These are phyloP conservation scores for Syzygium aromaticum DNA, from an alignment of 345 rosid species.

Conservation along the genomic window DNA sequence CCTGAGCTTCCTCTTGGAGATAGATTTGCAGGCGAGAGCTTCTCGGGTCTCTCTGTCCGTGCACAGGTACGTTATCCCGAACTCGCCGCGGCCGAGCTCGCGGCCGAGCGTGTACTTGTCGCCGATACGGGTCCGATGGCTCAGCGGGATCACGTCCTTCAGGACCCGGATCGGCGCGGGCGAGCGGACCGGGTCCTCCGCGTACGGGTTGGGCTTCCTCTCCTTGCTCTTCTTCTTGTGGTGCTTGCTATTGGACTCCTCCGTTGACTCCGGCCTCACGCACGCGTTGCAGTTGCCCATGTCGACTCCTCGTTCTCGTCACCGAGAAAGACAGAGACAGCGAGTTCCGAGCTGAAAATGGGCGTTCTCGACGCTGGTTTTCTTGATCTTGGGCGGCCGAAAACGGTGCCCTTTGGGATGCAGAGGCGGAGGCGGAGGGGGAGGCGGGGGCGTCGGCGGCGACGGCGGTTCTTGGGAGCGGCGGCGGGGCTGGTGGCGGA, in stretches of 20 bases:
- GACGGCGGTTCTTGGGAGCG: background rate
- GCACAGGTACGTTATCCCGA: conserved; percentile 88
- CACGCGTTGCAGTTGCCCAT: conserved; percentile 98
- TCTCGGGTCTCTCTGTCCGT: conserved; percentile 72
- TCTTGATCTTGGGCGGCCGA: background rate
- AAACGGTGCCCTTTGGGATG: background rate
- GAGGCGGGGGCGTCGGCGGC: background rate
- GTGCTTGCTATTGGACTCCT: conserved; percentile 9
- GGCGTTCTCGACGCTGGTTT: background rate
- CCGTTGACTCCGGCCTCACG: conserved; percentile 36
- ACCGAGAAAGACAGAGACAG: background rate
- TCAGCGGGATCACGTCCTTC: conserved; percentile 53
- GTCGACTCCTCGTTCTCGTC: background rate
- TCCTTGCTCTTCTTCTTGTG: conserved; percentile 31
- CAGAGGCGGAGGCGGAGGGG: background rate
- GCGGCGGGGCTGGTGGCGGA: background rate
- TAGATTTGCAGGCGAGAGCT: conserved; percentile 81
- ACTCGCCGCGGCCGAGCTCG: conserved; percentile 91
- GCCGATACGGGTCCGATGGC: conserved; percentile 58
- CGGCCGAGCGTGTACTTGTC: conserved; percentile 84
- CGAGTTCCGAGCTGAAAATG: background rate
- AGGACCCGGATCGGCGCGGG: conserved; percentile 60
- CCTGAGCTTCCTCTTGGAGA: conserved; percentile 77
- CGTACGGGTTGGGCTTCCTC: conserved; percentile 47
- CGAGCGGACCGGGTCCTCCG: conserved; percentile 32